Conservation (phyloP, 805 yeast genomes). For the Yamadazyma laniorum region DNA sequence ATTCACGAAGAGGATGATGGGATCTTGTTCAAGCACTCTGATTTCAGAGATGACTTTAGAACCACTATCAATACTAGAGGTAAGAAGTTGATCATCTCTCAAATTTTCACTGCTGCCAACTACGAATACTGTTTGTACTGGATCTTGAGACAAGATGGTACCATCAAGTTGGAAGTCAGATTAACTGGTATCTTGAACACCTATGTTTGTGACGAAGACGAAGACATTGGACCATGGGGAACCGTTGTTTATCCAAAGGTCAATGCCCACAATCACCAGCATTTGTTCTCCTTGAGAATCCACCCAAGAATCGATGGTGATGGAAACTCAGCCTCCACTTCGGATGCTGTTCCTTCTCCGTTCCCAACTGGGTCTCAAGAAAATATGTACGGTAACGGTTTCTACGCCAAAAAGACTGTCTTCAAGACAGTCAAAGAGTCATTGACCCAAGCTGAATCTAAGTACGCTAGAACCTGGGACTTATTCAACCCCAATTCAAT, state of each 20-base stretch:
- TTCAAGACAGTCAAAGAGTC: slow-evolving; percentile 70
- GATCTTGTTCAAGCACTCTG: slow-evolving; percentile 75
- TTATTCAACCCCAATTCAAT: slow-evolving; percentile 67
- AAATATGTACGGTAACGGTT: slow-evolving; percentile 77
- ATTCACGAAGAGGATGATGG: slow-evolving; percentile 89
- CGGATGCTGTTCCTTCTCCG: slow-evolving; percentile 63
- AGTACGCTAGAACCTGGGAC: slow-evolving; percentile 75
- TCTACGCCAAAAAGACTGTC: slow-evolving; percentile 61
- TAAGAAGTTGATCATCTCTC: slow-evolving; percentile 69
- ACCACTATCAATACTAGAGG: slow-evolving; percentile 77
- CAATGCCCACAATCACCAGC: slow-evolving; percentile 87
- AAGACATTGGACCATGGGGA: slow-evolving; percentile 74
- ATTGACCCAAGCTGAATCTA: slow-evolving; percentile 52
- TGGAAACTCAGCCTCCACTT: slow-evolving; percentile 66
- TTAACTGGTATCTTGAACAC: slow-evolving; percentile 84
- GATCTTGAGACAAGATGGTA: slow-evolving; percentile 81
- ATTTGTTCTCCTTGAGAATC: slow-evolving; percentile 71
- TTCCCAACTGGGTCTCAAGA: slow-evolving; percentile 62
- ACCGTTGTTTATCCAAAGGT: slow-evolving; percentile 76
- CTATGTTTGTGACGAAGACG: slow-evolving; percentile 60
- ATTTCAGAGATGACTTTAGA: slow-evolving; percentile 75
- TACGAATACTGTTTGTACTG: slow-evolving; percentile 84
- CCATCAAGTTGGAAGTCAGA: slow-evolving; percentile 74
- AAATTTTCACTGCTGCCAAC: slow-evolving; percentile 84
- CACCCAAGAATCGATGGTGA: slow-evolving; percentile 84